Evolutionary conservation across 1,139 yeast species (phyloP).

Genomic region (Saccharomyces hybrid): DNA sequence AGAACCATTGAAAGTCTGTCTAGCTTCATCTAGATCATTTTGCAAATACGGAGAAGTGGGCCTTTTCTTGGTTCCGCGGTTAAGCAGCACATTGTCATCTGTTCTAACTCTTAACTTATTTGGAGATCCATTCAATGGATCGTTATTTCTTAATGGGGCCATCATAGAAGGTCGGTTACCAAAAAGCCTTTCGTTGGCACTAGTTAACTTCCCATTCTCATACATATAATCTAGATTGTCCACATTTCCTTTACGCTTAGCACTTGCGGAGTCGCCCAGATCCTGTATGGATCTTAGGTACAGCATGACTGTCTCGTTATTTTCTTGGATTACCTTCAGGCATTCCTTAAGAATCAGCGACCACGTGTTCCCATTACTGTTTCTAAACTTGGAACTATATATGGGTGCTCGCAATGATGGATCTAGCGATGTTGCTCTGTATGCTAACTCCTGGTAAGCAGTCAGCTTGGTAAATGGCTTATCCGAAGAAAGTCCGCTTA

Average conservation of each 20-base stretch:
- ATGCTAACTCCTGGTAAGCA: conserved; percentile 70
- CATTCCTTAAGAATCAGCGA: conserved; percentile 53
- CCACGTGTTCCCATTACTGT: conserved; percentile 43
- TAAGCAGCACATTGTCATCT: neutral
- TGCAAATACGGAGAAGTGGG: conserved; percentile 11
- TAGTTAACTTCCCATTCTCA: neutral
- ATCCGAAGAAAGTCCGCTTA: conserved; percentile 58
- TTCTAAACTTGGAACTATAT: conserved; percentile 43
- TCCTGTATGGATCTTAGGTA: conserved; percentile 22
- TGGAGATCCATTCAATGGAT: neutral
- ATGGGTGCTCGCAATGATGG: conserved; percentile 45
- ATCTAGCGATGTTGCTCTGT: conserved; percentile 44
- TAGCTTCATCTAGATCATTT: conserved; percentile 10
- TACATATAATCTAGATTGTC: neutral
- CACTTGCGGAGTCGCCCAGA: neutral
- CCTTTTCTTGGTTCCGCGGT: conserved; percentile 5
- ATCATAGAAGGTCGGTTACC: conserved; percentile 21
- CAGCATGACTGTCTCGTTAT: conserved; percentile 23
- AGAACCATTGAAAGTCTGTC: conserved; percentile 10
- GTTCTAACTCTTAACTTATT: neutral
- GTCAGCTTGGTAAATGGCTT: conserved; percentile 54
- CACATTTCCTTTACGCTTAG: neutral
- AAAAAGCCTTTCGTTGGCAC: conserved; percentile 17
- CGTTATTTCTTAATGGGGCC: neutral
- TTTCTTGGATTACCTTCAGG: conserved; percentile 39